Percentiles rank a stretch among this genome's conserved stretches.
These are phyloP conservation scores for Saccharomycopsis fermentans DNA, from an alignment of 805 yeast species.

Conservation along the genomic window DNA sequence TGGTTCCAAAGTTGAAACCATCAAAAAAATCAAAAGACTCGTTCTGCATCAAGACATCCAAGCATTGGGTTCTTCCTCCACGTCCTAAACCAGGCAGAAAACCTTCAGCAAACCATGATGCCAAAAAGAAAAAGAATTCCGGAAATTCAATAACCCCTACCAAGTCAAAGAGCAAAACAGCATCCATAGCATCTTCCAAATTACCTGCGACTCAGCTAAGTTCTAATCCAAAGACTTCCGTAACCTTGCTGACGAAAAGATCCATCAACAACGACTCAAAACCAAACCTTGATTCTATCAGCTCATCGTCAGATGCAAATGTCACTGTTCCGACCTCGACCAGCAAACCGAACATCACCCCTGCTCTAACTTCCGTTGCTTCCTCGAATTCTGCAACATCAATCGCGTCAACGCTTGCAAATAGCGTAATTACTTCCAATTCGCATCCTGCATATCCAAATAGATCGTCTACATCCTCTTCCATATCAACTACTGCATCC, in stretches of 20 bases:
- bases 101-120: slow-evolving; percentile 21
- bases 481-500: neutral
- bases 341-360: neutral
- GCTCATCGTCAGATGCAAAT: neutral
- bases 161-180: too few species aligned
- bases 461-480: neutral
- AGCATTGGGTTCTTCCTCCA: slow-evolving; percentile 41
- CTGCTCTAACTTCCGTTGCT: neutral
- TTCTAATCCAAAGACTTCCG: too few species aligned
- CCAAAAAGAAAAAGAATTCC: slow-evolving; percentile 4
- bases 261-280: too few species aligned
- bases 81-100: slow-evolving; percentile 40
- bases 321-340: neutral
- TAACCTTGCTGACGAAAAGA: too few species aligned
- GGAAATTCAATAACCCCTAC: neutral
- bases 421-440: neutral
- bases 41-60: slow-evolving; percentile 29
- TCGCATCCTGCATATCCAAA: neutral
- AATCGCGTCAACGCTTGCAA: neutral
- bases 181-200: too few species aligned
- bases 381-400: neutral
- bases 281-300: too few species aligned
- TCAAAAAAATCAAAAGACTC: neutral
- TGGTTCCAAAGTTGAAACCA: neutral
- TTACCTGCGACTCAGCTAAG: too few species aligned